phyloP scores from a whole-genome alignment of 257 asterid species.

The Ocimum tenuiflorum region DNA sequence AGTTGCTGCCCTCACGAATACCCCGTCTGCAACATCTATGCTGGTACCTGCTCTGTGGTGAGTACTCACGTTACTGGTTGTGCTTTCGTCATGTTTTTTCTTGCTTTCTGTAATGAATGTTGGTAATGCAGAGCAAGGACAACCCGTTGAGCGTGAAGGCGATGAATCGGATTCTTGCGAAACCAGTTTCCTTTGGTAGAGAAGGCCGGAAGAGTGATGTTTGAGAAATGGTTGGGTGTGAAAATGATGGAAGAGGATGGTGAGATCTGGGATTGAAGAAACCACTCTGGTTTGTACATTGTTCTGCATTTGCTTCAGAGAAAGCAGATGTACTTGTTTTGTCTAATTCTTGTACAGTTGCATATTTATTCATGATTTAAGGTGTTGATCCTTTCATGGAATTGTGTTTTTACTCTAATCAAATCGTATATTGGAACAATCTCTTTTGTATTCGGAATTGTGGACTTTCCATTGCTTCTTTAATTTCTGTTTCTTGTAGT shows the following conservation, averaged over 20 bases:
- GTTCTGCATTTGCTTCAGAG: conserved; percentile 7
- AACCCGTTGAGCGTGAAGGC: conserved; percentile 70
- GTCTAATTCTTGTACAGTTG: conserved; percentile 33
- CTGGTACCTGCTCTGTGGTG: conserved; percentile 52
- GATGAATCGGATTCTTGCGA: conserved; percentile 48
- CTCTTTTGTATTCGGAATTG: no score
- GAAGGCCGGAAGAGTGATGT: no score
- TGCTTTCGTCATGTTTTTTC: background rate
- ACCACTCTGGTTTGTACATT: no score
- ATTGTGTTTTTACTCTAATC: no score
- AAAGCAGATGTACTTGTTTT: conserved; percentile 4
- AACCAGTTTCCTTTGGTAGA: conserved; percentile 37
- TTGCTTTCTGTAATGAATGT: background rate
- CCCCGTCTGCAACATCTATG: conserved; percentile 44
- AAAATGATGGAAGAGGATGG: no score
- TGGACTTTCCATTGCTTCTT: no score
- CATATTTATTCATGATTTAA: conserved; percentile 8
- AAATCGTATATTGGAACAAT: no score
- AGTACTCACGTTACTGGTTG: background rate
- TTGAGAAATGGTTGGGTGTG: no score
- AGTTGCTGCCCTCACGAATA: conserved; percentile 63
- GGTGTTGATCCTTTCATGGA: no score
- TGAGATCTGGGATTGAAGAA: conserved; percentile 7
- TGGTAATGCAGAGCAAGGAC: conserved; percentile 44
- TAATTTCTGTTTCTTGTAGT: no score